Evolutionary conservation across 495 filamentous ascomycete species (phyloP).

Genomic region (Entonaema liquescens): DNA sequence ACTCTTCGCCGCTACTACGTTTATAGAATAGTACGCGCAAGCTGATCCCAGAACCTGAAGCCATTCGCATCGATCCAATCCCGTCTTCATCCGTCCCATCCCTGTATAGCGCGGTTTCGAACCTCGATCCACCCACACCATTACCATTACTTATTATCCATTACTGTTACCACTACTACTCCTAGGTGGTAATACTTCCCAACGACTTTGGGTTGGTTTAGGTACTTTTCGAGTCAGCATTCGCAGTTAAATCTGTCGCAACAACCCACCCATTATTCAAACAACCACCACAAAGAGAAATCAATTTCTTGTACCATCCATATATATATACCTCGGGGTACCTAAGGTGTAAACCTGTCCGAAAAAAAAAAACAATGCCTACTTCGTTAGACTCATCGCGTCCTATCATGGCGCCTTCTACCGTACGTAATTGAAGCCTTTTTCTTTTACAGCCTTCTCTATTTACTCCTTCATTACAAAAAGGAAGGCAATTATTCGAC

Average conservation of each 20-base stretch:
- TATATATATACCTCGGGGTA: conserved; percentile 13
- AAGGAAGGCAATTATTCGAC: neutral
- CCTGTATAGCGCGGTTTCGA: conserved; percentile 41
- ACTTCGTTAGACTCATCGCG: conserved; percentile 75
- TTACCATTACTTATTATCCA: neutral
- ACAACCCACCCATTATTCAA: conserved; percentile 4
- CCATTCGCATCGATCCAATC: conserved; percentile 30
- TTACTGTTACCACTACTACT: conserved; percentile 9
- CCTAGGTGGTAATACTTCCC: neutral
- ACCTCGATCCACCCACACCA: conserved; percentile 35
- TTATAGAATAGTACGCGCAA: too few species aligned
- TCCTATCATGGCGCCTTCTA: conserved; percentile 77
- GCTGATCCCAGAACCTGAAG: neutral
- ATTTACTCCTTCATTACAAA: neutral
- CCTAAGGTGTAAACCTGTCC: neutral
- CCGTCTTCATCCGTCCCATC: conserved; percentile 35
- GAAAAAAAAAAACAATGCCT: conserved; percentile 56
- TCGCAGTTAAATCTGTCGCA: conserved; percentile 31
- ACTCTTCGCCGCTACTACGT: too few species aligned
- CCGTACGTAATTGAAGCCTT: conserved; percentile 58
- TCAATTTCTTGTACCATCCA: conserved; percentile 1
- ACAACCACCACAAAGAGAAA: conserved; percentile 1
- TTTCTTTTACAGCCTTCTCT: conserved; percentile 1
- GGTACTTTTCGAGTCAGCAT: neutral
- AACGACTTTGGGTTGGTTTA: neutral